These are phyloP conservation scores for Lentinus polychrous DNA, from an alignment of 1,284 basidiomycete genomes.

Conservation along the genomic window DNA sequence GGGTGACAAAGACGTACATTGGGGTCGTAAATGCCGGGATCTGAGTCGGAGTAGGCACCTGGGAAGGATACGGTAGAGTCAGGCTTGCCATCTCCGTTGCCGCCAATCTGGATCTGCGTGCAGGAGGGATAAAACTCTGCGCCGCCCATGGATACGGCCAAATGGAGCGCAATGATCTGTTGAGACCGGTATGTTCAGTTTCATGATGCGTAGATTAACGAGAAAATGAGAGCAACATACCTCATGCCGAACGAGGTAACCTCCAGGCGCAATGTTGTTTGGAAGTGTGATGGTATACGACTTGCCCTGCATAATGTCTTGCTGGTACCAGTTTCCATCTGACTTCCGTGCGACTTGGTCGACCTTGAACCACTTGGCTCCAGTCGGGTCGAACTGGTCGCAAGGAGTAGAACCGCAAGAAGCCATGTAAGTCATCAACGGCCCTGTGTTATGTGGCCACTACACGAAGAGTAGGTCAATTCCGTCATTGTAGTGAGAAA, in stretches of 20 bases:
- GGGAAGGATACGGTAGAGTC: slow-evolving; percentile 51
- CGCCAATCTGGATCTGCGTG: slow-evolving; percentile 49
- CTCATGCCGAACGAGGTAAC: slow-evolving; percentile 62
- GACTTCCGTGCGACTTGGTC: slow-evolving; percentile 35
- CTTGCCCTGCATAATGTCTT: slow-evolving; percentile 26
- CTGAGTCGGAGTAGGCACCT: slow-evolving; percentile 56
- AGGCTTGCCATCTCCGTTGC: slow-evolving; percentile 40
- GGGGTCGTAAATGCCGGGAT: slow-evolving; percentile 52
- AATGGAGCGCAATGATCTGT: slow-evolving; percentile 62
- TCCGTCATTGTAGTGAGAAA: slow-evolving; percentile 3
- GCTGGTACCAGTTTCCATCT: slow-evolving; percentile 35
- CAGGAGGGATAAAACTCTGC: slow-evolving; percentile 71
- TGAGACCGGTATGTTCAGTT: neutral
- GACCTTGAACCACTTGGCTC: slow-evolving; percentile 70
- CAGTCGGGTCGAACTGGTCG: slow-evolving; percentile 48
- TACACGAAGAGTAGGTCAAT: slow-evolving; percentile 18
- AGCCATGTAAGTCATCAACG: slow-evolving; percentile 68
- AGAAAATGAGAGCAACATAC: slow-evolving; percentile 2
- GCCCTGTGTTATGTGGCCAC: slow-evolving; percentile 72
- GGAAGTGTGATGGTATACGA: slow-evolving; percentile 47
- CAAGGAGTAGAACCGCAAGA: slow-evolving; percentile 51
- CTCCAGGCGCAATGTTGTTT: slow-evolving; percentile 43
- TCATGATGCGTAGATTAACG: neutral
- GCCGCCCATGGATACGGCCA: slow-evolving; percentile 39
- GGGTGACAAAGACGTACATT: slow-evolving; percentile 25